Percentiles rank a stretch among this genome's conserved stretches.
These are phyloP conservation scores for Candida golubevii DNA, from an alignment of 805 yeast species.

Conservation along the genomic window DNA sequence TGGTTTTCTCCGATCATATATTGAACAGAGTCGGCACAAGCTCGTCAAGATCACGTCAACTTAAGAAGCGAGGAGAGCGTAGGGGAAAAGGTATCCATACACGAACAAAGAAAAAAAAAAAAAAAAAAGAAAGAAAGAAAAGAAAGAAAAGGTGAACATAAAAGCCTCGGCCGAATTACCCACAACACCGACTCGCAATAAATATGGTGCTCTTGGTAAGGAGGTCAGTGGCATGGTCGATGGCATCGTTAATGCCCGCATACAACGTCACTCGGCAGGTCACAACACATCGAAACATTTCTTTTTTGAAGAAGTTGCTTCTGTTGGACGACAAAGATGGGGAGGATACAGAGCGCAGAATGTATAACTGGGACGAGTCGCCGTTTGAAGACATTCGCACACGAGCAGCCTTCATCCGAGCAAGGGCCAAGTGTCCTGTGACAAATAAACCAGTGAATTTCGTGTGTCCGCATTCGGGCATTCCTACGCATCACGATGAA, in stretches of 20 bases:
- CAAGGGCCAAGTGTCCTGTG: slow-evolving; percentile 87
- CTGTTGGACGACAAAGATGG: slow-evolving; percentile 30
- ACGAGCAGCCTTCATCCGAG: slow-evolving; percentile 85
- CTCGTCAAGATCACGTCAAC: too few relatives aligned
- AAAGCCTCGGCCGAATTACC: neutral
- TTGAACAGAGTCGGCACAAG: too few relatives aligned
- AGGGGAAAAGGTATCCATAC: too few relatives aligned
- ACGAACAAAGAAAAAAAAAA: too few relatives aligned
- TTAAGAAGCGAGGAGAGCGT: too few relatives aligned
- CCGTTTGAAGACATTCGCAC: slow-evolving; percentile 85
- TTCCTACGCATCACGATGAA: slow-evolving; percentile 89
- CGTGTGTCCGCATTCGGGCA: slow-evolving; percentile 91
- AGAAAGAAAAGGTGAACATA: neutral
- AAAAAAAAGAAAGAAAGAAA: neutral
- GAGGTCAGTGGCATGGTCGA: neutral
- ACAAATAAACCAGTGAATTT: slow-evolving; percentile 74
- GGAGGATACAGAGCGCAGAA: slow-evolving; percentile 26
- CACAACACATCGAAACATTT: slow-evolving; percentile 19
- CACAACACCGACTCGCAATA: too few relatives aligned
- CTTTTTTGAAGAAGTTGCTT: slow-evolving; percentile 37
- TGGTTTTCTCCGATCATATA: too few relatives aligned
- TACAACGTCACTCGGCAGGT: slow-evolving; percentile 2
- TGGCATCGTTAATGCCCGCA: slow-evolving; percentile 4
- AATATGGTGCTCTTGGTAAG: slow-evolving; percentile 10
- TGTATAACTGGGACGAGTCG: slow-evolving; percentile 83